These are phyloP conservation scores for Agaricales sp. DNA, from an alignment of 1,284 basidiomycete species.

Conservation along the genomic window DNA sequence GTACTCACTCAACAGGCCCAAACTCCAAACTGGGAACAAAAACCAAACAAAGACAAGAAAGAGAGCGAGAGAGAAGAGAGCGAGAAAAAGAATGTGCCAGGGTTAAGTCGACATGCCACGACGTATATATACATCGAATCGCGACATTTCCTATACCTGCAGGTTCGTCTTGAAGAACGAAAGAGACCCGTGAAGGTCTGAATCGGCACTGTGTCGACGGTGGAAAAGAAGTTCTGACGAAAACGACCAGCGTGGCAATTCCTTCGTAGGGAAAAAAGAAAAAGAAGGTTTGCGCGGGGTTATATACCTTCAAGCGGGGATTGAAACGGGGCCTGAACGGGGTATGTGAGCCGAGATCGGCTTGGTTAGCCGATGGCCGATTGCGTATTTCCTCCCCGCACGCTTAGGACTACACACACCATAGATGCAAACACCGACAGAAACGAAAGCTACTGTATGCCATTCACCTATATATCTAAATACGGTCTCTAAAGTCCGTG, in stretches of 20 bases:
- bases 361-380: too few species aligned
- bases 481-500: too few species aligned
- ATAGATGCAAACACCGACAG: too few species aligned
- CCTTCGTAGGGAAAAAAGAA: neutral
- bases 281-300: neutral
- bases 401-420: too few species aligned
- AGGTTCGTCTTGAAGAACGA: neutral
- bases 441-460: too few species aligned
- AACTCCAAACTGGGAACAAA: too few species aligned
- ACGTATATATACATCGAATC: neutral
- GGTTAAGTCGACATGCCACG: neutral
- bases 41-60: too few species aligned
- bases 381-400: too few species aligned
- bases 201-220: neutral
- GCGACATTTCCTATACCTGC: neutral
- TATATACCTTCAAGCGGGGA: constrained; percentile 4
- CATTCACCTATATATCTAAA: too few species aligned
- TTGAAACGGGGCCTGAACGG: too few species aligned
- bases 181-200: neutral
- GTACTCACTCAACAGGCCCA: neutral
- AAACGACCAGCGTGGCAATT: neutral
- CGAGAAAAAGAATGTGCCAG: neutral
- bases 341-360: too few species aligned
- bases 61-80: neutral
- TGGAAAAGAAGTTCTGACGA: too few species aligned